Conservation (phyloP, 1,139 yeast species). For the Nakaseomyces glabratus region DNA sequence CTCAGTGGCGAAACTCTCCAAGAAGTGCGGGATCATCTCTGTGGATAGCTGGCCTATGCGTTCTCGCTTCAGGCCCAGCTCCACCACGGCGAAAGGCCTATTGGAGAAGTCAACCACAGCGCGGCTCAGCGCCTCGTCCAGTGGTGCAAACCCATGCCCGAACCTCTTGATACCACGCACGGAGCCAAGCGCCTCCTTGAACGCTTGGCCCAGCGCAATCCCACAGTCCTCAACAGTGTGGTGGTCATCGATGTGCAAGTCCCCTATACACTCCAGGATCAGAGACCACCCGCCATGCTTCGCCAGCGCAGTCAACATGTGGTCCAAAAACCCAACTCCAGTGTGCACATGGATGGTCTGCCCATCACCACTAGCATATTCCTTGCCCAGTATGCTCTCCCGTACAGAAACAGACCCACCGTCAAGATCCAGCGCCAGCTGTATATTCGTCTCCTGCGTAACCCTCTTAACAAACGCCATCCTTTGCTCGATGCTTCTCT, state of each 20-base stretch:
- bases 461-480: slow-evolving; percentile 54
- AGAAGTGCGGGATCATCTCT: slow-evolving; percentile 95
- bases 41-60: slow-evolving; percentile 85
- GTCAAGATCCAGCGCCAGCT: slow-evolving; percentile 71
- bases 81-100: slow-evolving; percentile 85
- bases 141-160: slow-evolving; percentile 91
- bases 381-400: slow-evolving; percentile 38
- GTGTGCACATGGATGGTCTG: slow-evolving; percentile 78
- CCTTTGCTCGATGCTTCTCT: no score
- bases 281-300: slow-evolving; percentile 96
- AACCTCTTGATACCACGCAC: slow-evolving; percentile 87
- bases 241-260: slow-evolving; percentile 92
- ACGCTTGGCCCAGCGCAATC: slow-evolving; percentile 81
- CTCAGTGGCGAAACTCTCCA: slow-evolving; percentile 88
- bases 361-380: slow-evolving; percentile 26
- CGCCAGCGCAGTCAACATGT: slow-evolving; percentile 94
- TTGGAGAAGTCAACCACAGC: slow-evolving; percentile 92
- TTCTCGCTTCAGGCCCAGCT: slow-evolving; percentile 82
- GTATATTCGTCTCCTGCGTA: slow-evolving; percentile 91
- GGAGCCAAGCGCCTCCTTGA: slow-evolving; percentile 81
- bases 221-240: slow-evolving; percentile 96
- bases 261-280: slow-evolving; percentile 83
- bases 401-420: slow-evolving; percentile 68
- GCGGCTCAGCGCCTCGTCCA: slow-evolving; percentile 89
- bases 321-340: slow-evolving; percentile 92